These are phyloP conservation scores for Musa acuminata DNA, from an alignment of 176 grass and related monocot species.

Conservation along the genomic window DNA sequence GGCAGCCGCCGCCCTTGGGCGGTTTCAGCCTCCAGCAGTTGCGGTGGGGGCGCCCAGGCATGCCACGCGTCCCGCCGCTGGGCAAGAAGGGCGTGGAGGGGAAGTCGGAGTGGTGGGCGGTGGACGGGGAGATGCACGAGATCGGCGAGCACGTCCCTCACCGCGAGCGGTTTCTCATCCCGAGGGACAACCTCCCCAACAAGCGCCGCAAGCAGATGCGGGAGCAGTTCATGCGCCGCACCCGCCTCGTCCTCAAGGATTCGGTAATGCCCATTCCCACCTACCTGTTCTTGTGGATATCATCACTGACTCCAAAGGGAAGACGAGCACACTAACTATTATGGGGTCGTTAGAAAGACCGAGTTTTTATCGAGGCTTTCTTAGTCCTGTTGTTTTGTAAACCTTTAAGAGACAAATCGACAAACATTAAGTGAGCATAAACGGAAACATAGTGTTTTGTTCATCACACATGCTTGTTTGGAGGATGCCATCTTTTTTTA, in stretches of 20 bases:
- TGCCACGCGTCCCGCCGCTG: background rate
- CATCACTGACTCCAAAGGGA: background rate
- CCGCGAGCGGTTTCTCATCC: slow-evolving; percentile 80
- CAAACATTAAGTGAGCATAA: background rate
- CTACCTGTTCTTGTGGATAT: background rate
- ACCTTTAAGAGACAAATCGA: background rate
- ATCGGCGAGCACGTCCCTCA: slow-evolving; percentile 74
- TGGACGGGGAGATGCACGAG: slow-evolving; percentile 98
- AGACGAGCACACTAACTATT: background rate
- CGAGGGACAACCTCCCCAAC: slow-evolving; percentile 90
- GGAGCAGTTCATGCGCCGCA: slow-evolving; percentile 96
- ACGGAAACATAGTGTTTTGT: background rate
- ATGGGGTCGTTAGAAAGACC: background rate
- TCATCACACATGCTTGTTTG: background rate
- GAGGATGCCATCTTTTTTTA: background rate
- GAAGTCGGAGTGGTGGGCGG: slow-evolving; percentile 87
- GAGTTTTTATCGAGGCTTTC: background rate
- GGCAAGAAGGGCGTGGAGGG: background rate
- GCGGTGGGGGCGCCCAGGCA: background rate
- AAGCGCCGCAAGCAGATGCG: slow-evolving; percentile 92
- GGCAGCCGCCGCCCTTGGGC: background rate
- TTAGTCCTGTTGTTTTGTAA: background rate
- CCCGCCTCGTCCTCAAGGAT: slow-evolving; percentile 81
- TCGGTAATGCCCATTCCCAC: slow-evolving; percentile 25
- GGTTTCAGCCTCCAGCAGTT: background rate